Percentiles rank a stretch among this genome's conserved stretches.
phyloP scores from a whole-genome alignment of 805 yeast genomes.

The Pichia manshurica region DNA sequence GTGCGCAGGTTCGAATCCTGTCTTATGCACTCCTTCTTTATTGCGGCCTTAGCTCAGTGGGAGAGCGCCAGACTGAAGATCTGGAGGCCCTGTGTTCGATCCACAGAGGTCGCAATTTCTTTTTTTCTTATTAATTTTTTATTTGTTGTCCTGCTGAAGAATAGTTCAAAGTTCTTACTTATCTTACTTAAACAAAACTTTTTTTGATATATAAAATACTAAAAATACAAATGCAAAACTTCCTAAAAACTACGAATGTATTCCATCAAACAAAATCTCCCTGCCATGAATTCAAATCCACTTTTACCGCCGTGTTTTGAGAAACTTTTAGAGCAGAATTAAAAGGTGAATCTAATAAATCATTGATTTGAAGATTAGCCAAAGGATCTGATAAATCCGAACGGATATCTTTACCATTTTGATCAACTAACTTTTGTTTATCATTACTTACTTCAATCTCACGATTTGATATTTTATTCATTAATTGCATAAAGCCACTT shows the following conservation, averaged over 20 bases:
- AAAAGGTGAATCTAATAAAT: constrained; percentile 5
- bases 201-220: no score
- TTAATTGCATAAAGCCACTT: constrained; percentile 37
- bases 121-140: constrained; percentile 3
- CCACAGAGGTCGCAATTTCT: constrained; percentile 17
- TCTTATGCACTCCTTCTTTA: constrained; percentile 11
- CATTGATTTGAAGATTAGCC: background rate
- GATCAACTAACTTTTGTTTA: constrained; percentile 36
- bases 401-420: constrained; percentile 31
- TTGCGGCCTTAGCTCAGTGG: constrained; percentile 19
- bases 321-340: constrained; percentile 8
- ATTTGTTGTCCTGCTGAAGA: background rate
- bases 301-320: background rate
- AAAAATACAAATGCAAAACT: no score
- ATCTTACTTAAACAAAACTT: no score
- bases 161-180: no score
- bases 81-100: constrained; percentile 22
- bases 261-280: constrained; percentile 5
- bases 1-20: constrained; percentile 20
- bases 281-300: constrained; percentile 8
- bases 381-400: constrained; percentile 26
- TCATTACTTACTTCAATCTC: constrained; percentile 33
- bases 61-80: constrained; percentile 23
- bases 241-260: no score
- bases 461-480: constrained; percentile 35